Percentiles rank a stretch among this genome's conserved stretches.
Conservation (phyloP, 768 basidiomycete species). For the Kwoniella shandongensis region DNA sequence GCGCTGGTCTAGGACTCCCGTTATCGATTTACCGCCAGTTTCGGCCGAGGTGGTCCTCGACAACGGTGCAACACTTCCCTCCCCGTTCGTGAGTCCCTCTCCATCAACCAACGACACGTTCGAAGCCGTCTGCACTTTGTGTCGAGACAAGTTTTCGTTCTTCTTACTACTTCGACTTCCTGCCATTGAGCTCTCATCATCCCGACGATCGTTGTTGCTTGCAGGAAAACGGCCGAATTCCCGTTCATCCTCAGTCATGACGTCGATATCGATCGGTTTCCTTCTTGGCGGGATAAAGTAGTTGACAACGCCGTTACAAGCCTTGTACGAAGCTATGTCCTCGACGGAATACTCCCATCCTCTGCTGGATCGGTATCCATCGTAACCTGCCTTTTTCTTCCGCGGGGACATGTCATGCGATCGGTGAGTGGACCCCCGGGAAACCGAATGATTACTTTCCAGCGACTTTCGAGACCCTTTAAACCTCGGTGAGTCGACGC, state of each 20-base stretch:
- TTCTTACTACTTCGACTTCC: slow-evolving; percentile 17
- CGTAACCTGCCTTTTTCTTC: not conserved
- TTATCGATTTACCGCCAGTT: not conserved
- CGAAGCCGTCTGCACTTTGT: slow-evolving; percentile 15
- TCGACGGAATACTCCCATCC: slow-evolving; percentile 39
- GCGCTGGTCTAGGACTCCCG: not conserved
- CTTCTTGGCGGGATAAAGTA: slow-evolving; percentile 44
- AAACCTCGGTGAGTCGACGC: slow-evolving; percentile 12
- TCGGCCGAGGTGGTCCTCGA: slow-evolving; percentile 23
- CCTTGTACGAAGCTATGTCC: slow-evolving; percentile 38
- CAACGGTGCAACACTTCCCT: slow-evolving; percentile 14
- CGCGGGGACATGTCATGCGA: not conserved
- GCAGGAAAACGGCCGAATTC: not conserved
- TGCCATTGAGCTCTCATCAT: slow-evolving; percentile 17
- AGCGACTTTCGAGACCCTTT: slow-evolving; percentile 12
- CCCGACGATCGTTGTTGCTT: not conserved
- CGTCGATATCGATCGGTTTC: slow-evolving; percentile 2
- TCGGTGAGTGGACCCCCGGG: slow-evolving; percentile 2
- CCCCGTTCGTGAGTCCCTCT: slow-evolving; percentile 2
- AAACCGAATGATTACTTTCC: slow-evolving; percentile 14
- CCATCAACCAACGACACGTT: slow-evolving; percentile 20
- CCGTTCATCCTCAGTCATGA: slow-evolving; percentile 14
- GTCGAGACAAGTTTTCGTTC: not conserved
- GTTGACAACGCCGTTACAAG: slow-evolving; percentile 36
- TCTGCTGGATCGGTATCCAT: not conserved